Evolutionary conservation across 2,329 filamentous ascomycete species (phyloP), one percentile per base, ranked within the genome.

Genomic region (Fusarium sp.): DNA sequence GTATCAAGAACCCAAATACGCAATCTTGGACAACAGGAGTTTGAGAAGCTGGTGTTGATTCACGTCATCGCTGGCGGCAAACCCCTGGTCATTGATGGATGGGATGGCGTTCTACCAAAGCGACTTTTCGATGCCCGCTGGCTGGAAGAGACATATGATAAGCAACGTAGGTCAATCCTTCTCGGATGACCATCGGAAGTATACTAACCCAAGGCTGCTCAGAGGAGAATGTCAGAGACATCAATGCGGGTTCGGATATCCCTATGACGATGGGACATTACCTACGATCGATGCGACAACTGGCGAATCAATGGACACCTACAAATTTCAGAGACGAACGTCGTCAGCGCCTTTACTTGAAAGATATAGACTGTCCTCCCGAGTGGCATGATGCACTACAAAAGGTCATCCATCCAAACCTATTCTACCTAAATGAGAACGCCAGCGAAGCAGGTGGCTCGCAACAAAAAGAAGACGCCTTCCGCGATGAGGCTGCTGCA

Each of bases 351-450:
- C 90, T 98, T 4, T 99, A 99, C 80, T 85, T 98, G 30, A 99
- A 99, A 79, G 96, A 99, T 80, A 98, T 99, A 67, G 96, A 99
- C 81, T 98, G 95, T 76, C 96, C 96, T 1, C 85, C 88, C 3
- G 91, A 96, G 66, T 99, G 96, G 96, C 91, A 92, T 58, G 89
- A 96, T 35, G 91, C 93, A 66, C 84, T 99, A 24, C 90, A 91
- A 74, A 91, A 93, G 56, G 85, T 94, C 36, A 92, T 98, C 10
- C 95, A 96, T 2, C 89, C 92, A 0, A 90, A 88, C n/a, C 85
- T 98, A 0, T 98, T 95, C 80, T 99, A 98, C 80, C 87, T 98
- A 62, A 98, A 98, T 76, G 93, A 96, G 53, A 93, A 91, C 72
- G 90, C 94, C 4, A 86, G 85, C 55, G 83, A 69, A 35, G 67